phyloP scores from a whole-genome alignment of 2,329 filamentous ascomycete species.

The Aspergillus fructus region DNA sequence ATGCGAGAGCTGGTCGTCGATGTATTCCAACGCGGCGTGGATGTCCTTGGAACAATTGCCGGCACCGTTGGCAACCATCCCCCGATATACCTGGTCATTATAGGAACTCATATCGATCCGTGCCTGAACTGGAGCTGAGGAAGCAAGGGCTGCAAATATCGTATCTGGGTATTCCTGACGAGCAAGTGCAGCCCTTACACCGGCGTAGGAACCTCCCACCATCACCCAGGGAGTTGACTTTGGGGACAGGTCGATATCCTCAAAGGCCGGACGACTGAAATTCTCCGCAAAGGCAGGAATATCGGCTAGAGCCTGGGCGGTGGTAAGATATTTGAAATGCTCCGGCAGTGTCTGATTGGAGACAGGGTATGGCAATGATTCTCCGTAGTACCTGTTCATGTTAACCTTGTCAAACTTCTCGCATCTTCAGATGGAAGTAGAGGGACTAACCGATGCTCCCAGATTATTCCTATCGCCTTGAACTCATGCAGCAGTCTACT shows the following conservation, averaged over 20 bases:
- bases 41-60: slow-evolving; percentile 53
- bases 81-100: slow-evolving; percentile 51
- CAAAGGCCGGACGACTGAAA: slow-evolving; percentile 34
- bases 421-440: neutral
- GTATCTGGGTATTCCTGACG: slow-evolving; percentile 45
- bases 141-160: slow-evolving; percentile 42
- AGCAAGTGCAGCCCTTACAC: slow-evolving; percentile 45
- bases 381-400: slow-evolving; percentile 41
- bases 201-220: slow-evolving; percentile 48
- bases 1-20: slow-evolving; percentile 47
- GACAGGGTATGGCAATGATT: slow-evolving; percentile 40
- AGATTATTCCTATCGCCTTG: slow-evolving; percentile 40
- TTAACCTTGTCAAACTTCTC: neutral
- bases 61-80: slow-evolving; percentile 50
- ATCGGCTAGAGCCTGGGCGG: slow-evolving; percentile 46
- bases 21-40: slow-evolving; percentile 49
- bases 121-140: slow-evolving; percentile 48
- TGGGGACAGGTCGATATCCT: slow-evolving; percentile 39
- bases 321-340: slow-evolving; percentile 44
- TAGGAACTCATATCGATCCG: slow-evolving; percentile 52
- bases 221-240: slow-evolving; percentile 46
- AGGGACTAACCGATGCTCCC: slow-evolving; percentile 42
- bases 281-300: slow-evolving; percentile 45
- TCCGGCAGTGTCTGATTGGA: slow-evolving; percentile 37
- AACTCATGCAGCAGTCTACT: slow-evolving; percentile 34